These are phyloP conservation scores for Diutina pseudorugosa DNA, from an alignment of 1,139 yeast species.

Conservation along the genomic window DNA sequence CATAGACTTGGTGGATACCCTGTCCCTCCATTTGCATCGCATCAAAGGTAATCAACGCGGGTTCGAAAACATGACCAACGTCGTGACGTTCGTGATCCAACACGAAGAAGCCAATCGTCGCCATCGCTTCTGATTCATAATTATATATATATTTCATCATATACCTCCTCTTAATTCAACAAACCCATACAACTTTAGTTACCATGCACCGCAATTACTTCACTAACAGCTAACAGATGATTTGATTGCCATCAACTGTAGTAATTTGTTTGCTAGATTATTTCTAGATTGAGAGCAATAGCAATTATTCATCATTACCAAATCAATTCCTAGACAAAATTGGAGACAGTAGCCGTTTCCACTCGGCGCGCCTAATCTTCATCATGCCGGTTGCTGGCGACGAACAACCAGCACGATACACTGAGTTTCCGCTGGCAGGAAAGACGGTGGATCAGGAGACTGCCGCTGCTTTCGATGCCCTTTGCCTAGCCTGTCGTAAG, in stretches of 20 bases:
- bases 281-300: no score
- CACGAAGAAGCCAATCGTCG: constrained; percentile 17
- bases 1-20: constrained; percentile 25
- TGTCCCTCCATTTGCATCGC: constrained; percentile 43
- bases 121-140: neutral
- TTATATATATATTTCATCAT: neutral
- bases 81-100: constrained; percentile 27
- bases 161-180: neutral
- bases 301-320: no score
- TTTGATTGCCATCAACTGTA: no score
- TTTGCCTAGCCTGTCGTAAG: constrained; percentile 55
- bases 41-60: constrained; percentile 61
- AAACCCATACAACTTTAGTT: neutral
- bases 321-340: no score
- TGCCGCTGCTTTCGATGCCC: constrained; percentile 18
- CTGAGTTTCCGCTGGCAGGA: constrained; percentile 2
- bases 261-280: no score
- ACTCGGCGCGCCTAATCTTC: neutral
- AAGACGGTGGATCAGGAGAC: neutral
- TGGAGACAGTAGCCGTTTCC: neutral
- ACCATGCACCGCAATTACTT: no score
- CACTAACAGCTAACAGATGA: no score
- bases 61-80: constrained; percentile 41
- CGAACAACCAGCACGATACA: neutral
- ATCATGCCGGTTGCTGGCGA: neutral